Conservation (phyloP, 1,139 yeast species). For the Hemisphaericaspora lyxosophila region DNA sequence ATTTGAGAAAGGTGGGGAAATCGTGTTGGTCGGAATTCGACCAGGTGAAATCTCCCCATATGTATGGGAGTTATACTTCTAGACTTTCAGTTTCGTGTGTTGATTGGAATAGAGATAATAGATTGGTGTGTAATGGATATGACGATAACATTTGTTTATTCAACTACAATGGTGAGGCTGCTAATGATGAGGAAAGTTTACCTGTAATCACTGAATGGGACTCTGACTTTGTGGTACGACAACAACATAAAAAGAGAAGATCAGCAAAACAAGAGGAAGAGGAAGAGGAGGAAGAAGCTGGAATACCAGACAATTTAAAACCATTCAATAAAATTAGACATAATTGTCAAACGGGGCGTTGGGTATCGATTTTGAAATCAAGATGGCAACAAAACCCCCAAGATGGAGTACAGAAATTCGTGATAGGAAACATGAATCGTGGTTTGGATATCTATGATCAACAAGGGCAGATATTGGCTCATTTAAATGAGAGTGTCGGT, state of each 20-base stretch:
- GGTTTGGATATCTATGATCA: conserved; percentile 79
- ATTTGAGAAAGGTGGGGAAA: conserved; percentile 55
- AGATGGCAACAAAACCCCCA: conserved; percentile 73
- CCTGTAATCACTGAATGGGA: conserved; percentile 30
- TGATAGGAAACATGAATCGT: conserved; percentile 90
- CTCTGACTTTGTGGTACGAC: conserved; percentile 21
- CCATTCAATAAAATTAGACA: conserved; percentile 71
- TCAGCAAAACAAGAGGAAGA: conserved; percentile 18
- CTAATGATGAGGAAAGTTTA: conserved; percentile 7
- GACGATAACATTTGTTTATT: conserved; percentile 75
- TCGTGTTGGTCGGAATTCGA: conserved; percentile 43
- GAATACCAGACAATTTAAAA: conserved; percentile 34
- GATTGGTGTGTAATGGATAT: conserved; percentile 87
- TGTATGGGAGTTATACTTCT: conserved; percentile 65
- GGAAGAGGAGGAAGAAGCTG: conserved; percentile 21
- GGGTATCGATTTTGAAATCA: conserved; percentile 91
- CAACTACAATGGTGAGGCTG: conserved; percentile 24
- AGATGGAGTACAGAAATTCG: conserved; percentile 78
- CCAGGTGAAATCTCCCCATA: conserved; percentile 44
- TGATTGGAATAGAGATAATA: conserved; percentile 77
- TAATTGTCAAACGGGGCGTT: conserved; percentile 92
- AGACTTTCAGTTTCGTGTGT: conserved; percentile 81
- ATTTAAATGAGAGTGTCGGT: conserved; percentile 62
- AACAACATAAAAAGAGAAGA: conserved; percentile 15
- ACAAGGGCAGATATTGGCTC: conserved; percentile 75